phyloP scores from a whole-genome alignment of 257 asterid genomes.

The Solanum appendiculatum region DNA sequence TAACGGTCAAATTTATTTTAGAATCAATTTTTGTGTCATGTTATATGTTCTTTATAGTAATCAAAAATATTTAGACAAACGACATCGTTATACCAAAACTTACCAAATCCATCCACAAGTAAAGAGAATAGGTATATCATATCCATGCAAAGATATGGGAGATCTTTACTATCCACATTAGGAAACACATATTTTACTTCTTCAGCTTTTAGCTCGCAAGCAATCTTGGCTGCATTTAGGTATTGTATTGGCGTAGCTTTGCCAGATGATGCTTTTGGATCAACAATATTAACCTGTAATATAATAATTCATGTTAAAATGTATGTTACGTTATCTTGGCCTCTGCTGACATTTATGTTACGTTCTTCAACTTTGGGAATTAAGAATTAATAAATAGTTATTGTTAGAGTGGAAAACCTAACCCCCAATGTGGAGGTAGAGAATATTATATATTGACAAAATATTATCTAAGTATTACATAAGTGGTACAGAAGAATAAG shows the following conservation, averaged over 20 bases:
- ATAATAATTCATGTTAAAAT: not conserved
- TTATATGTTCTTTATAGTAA: no score
- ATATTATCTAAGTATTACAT: no score
- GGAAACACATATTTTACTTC: conserved; percentile 10
- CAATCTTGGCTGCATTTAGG: conserved; percentile 27
- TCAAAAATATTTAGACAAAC: no score
- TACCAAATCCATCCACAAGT: conserved; percentile 43
- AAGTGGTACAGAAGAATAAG: no score
- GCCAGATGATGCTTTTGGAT: not conserved
- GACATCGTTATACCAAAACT: not conserved
- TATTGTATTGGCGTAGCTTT: conserved; percentile 16
- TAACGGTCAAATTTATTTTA: no score
- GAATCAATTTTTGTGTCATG: no score
- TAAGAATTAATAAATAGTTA: not conserved
- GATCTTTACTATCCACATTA: conserved; percentile 2
- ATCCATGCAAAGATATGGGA: conserved; percentile 45
- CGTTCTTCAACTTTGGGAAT: not conserved
- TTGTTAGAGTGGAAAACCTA: no score
- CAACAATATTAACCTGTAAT: not conserved
- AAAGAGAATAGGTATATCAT: conserved; percentile 32
- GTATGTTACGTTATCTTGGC: not conserved
- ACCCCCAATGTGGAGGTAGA: no score
- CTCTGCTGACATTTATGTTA: not conserved
- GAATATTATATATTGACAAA: no score
- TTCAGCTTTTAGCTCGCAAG: conserved; percentile 16